Evolutionary conservation across 1,284 basidiomycete genomes (phyloP), one percentile per base, ranked within the genome.

Genomic region (Phylloboletellus chloephorus): DNA sequence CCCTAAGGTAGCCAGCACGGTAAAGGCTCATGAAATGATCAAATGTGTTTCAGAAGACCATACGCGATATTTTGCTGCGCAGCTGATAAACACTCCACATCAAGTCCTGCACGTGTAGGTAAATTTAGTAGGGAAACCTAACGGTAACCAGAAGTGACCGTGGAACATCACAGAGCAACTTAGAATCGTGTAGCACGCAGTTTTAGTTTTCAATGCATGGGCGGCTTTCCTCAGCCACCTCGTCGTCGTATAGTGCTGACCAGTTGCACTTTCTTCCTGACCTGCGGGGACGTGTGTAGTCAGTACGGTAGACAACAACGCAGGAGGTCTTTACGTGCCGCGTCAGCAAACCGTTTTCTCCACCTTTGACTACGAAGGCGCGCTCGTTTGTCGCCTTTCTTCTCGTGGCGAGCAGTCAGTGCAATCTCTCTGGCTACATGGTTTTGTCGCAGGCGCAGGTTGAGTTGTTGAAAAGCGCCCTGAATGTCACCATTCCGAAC

Each of bases 391-490:
- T 64, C 61, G 3, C 64, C 63, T 34, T 57, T 64, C 50, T 66
- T 63, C 38, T 87, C 85, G 56, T 88, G 85, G 51, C 86, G 68
- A 47, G 72, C 67, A 35, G 68, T 59, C 50, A 67, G 50, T 35
- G 68, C 65, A 24, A 79, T 61, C 48, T 81, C 78, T 24, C 53
- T 52, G 12, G 67, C 60, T 9, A 89, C 77, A 45, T 61, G 69
- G 52, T 88, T 89, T 21, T 66, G 63, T 24, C 51, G 49, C 13
- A 88, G 63, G 38, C 78, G 74, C n/a, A 37, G 47, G 39, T 75
- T 69, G 7, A 89, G 68, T 22, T 57, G 65, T 37, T 52, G 60
- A 47, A 76, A 76, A 1, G 80, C 72, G 2, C 54, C 7, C 2
- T 55, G 59, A 30, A 74, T 50, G 39, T 66, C 60, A 5, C 62